Conservation (phyloP, 257 asterid genomes). For the Solanum neorickii region DNA sequence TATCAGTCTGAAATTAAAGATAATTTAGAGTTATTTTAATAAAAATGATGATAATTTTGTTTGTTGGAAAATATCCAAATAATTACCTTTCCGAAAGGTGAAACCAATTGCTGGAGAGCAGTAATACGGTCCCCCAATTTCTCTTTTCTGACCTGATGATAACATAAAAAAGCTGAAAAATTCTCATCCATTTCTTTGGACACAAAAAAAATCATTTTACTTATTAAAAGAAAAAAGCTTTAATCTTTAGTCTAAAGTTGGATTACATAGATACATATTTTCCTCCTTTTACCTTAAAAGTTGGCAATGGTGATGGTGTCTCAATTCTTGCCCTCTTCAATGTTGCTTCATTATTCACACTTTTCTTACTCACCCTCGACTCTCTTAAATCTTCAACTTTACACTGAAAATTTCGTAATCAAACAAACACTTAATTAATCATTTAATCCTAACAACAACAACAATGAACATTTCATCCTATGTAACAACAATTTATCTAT, state of each 20-base stretch:
- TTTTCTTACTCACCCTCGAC: constrained; percentile 19
- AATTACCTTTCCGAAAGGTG: constrained; percentile 93
- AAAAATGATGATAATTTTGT: not conserved
- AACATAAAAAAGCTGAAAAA: constrained; percentile 17
- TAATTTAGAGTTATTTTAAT: not conserved
- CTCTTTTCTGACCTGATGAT: constrained; percentile 83
- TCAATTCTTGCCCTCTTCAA: constrained; percentile 40
- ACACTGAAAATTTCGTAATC: not conserved
- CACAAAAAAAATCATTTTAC: not conserved
- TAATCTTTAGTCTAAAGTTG: constrained; percentile 2
- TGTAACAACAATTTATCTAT: too few relatives aligned
- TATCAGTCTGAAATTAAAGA: constrained; percentile 57
- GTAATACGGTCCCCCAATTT: constrained; percentile 91
- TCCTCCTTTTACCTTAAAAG: constrained; percentile 37
- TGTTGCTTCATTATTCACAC: constrained; percentile 11
- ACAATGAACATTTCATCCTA: not conserved
- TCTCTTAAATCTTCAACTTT: constrained; percentile 11
- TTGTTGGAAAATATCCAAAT: not conserved
- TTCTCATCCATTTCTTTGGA: constrained; percentile 25
- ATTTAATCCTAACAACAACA: not conserved
- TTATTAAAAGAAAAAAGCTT: constrained; percentile 10
- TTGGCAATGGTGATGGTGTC: constrained; percentile 56
- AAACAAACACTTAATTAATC: not conserved
- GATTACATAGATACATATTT: not conserved
- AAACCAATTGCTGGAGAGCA: constrained; percentile 92